Evolutionary conservation across 2,329 filamentous ascomycete species (phyloP), one percentile per base, ranked within the genome.

Genomic region (Cercospora canescens): DNA sequence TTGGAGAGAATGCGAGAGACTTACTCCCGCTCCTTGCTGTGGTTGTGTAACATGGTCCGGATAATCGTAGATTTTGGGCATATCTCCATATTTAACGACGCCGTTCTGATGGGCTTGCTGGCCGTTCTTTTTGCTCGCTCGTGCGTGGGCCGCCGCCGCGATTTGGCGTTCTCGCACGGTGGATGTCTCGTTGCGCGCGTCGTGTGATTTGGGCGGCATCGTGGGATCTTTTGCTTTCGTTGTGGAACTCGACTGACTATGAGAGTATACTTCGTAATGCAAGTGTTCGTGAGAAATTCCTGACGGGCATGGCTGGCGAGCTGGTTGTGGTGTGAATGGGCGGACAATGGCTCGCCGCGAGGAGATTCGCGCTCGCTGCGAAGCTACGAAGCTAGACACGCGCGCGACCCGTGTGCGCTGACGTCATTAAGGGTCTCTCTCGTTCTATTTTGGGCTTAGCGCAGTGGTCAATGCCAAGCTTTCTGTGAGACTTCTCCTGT

Each of bases 81-180:
- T 35, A 55, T 74, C 74, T 63, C 72, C 73, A 62, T 74, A 54
- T 30, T 67, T 66, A 41, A 72, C 75, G 32, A 70, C 71, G 0
- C 74, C 74, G 30, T 69, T 69, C 32, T 66, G 68, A 64, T 70
- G 71, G 11, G 67, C 65, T 28, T 68, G 64, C 9, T 66, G 58
- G 16, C 58, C 68, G 16, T 67, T 69, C 57, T 71, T 79, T 64
- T 80, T 80, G 56, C 76, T 77, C 62, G 74, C 78, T 60, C 76
- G 72, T 55, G 74, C 73, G 64, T 81, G 78, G 18, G 78, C 77
- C 26, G 75, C 75, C 39, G 75, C 75, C 58, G 79, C 76, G 35
- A 74, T 69, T 54, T 80, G 79, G 73, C 81, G 80, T 72, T 82
- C 81, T 73, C 81, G 79, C 60, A 76, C 62, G 66, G 74, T 74